Evolutionary conservation across 352 stramenopile genomes (phyloP).

Genomic region (Globisporangium perplexum): DNA sequence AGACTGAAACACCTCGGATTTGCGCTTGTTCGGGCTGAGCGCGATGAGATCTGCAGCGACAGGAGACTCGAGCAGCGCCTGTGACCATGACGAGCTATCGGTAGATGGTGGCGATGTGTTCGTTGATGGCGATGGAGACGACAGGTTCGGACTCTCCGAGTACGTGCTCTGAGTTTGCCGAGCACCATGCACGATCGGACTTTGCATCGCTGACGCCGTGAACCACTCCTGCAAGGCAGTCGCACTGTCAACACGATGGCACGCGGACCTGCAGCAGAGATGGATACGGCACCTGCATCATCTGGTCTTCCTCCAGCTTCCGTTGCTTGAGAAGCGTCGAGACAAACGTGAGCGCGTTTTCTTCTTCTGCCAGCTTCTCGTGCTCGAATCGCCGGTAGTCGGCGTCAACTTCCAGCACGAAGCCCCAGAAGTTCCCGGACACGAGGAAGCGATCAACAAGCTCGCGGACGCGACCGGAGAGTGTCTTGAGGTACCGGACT

Average conservation of each 20-base stretch:
- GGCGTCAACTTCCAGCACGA: conserved; percentile 53
- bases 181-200: conserved; percentile 34
- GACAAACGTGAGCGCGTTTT: conserved; percentile 46
- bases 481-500: conserved; percentile 22
- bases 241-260: not conserved
- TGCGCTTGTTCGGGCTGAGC: conserved; percentile 40
- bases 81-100: conserved; percentile 17
- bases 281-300: conserved; percentile 39
- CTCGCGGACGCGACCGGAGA: conserved; percentile 33
- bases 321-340: conserved; percentile 38
- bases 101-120: not conserved
- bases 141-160: conserved; percentile 1
- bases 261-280: too few relatives aligned
- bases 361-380: conserved; percentile 33
- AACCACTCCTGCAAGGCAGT: conserved; percentile 38
- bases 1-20: conserved; percentile 40
- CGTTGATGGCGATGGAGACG: not conserved
- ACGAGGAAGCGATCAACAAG: conserved; percentile 44
- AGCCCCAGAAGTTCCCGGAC: conserved; percentile 51
- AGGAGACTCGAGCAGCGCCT: conserved; percentile 32
- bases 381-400: conserved; percentile 47
- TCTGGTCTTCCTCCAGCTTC: conserved; percentile 38
- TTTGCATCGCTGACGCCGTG: conserved; percentile 39
- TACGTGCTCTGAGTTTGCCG: conserved; percentile 25
- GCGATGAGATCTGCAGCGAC: conserved; percentile 35